Evolutionary conservation across 169 alveolate species (phyloP).

Genomic region (Sarcocystis neurona): DNA sequence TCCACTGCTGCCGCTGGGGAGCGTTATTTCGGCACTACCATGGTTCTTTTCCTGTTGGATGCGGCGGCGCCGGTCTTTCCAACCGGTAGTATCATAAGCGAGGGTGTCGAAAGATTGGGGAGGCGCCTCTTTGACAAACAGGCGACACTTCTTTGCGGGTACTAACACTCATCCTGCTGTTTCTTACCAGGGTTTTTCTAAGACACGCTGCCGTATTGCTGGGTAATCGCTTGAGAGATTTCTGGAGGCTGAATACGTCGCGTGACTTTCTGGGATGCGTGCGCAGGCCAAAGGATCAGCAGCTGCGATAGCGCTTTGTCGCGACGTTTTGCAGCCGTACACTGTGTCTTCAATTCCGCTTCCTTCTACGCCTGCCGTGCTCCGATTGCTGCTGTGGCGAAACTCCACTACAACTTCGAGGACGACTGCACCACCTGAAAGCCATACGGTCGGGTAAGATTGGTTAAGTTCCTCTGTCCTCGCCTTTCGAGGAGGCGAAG

Average conservation of each 20-base stretch:
- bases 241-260: background rate
- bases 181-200: conserved; percentile 20
- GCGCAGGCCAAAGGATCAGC: background rate
- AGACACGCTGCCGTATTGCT: background rate
- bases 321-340: background rate
- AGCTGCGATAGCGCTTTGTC: background rate
- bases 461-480: too few species aligned
- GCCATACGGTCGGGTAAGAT: too few species aligned
- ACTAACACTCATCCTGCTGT: too few species aligned
- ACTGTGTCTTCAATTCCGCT: conserved; percentile 56
- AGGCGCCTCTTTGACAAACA: too few species aligned
- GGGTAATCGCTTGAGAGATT: conserved; percentile 5
- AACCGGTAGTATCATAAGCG: too few species aligned
- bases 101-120: too few species aligned
- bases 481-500: too few species aligned
- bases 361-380: conserved; percentile 44
- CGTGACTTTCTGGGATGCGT: conserved; percentile 26
- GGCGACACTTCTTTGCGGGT: too few species aligned
- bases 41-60: too few species aligned
- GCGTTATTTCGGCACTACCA: too few species aligned
- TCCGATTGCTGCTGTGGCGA: background rate
- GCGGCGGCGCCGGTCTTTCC: too few species aligned
- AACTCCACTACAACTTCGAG: background rate
- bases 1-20: too few species aligned
- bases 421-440: background rate